Percentiles rank a stretch among this genome's conserved stretches.
These are phyloP conservation scores for Aureobasidium sp. DNA, from an alignment of 2,329 filamentous ascomycete genomes.

Conservation along the genomic window DNA sequence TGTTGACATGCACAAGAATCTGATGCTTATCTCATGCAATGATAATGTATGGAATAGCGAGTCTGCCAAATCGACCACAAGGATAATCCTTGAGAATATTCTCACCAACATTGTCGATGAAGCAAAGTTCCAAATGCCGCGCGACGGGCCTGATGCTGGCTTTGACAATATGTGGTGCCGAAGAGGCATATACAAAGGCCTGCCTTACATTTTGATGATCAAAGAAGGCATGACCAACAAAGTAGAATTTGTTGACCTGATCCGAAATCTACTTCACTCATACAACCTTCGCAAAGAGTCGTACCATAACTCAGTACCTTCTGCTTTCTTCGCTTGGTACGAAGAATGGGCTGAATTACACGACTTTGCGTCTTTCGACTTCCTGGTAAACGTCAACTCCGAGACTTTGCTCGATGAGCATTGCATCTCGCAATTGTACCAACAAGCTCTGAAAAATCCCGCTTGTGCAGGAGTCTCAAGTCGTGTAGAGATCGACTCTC, in stretches of 20 bases:
- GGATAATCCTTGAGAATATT: conserved; percentile 41
- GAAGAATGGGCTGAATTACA: not conserved
- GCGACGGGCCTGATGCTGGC: conserved; percentile 22
- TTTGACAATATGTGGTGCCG: conserved; percentile 25
- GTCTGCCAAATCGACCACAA: conserved; percentile 41
- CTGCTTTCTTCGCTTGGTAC: conserved; percentile 13
- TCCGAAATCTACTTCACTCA: conserved; percentile 41
- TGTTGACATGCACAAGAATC: conserved; percentile 33
- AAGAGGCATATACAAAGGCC: conserved; percentile 37
- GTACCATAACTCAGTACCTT: not conserved
- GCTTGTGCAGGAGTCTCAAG: conserved; percentile 41
- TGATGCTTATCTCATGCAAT: conserved; percentile 43
- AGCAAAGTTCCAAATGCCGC: conserved; percentile 6
- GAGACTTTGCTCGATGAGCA: conserved; percentile 39
- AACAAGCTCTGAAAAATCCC: conserved; percentile 29
- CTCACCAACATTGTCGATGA: conserved; percentile 29
- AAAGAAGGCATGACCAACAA: conserved; percentile 45
- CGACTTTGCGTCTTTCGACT: conserved; percentile 9
- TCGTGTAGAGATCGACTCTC: conserved; percentile 41
- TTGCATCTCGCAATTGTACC: conserved; percentile 39
- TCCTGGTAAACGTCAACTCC: conserved; percentile 21
- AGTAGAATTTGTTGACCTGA: conserved; percentile 42
- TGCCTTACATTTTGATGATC: conserved; percentile 41
- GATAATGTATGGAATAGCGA: conserved; percentile 40
- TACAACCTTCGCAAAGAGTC: conserved; percentile 36